Percentiles rank a stretch among this genome's conserved stretches.
These are phyloP conservation scores for Basidiobolus meristosporus DNA, from an alignment of 371 early-diverging fungal species.

Conservation along the genomic window DNA sequence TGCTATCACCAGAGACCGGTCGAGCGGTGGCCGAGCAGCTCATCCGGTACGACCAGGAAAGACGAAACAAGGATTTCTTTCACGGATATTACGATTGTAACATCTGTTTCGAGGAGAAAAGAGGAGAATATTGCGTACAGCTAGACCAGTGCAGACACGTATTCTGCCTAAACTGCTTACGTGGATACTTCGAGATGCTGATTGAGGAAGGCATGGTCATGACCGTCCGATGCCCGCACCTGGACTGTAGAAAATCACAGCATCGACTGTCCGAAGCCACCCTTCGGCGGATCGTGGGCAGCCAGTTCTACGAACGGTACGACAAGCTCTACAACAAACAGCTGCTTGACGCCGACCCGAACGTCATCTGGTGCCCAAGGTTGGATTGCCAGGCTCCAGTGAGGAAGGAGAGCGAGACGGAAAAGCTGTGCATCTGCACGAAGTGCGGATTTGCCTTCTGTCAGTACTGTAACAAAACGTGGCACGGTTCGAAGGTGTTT, in stretches of 20 bases:
- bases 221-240: constrained; percentile 7
- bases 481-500: constrained; percentile 4
- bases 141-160: constrained; percentile 6
- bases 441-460: constrained; percentile 8
- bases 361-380: constrained; percentile 7
- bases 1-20: background rate
- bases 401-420: constrained; percentile 1
- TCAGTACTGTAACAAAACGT: constrained; percentile 5
- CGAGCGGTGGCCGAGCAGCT: background rate
- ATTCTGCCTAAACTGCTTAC: constrained; percentile 6
- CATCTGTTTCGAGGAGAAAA: constrained; percentile 7
- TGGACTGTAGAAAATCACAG: constrained; percentile 3
- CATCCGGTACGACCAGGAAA: constrained; percentile 2
- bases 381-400: constrained; percentile 5
- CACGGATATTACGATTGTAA: constrained; percentile 3
- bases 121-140: constrained; percentile 2
- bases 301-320: constrained; percentile 4
- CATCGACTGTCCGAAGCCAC: constrained; percentile 1
- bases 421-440: constrained; percentile 6
- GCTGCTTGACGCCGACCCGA: constrained; percentile 5
- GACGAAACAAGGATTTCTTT: background rate
- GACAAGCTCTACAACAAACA: constrained; percentile 4
- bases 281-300: constrained; percentile 3
- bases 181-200: constrained; percentile 6
- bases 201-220: constrained; percentile 6